These are phyloP conservation scores for Aspergillus sp. DNA, from an alignment of 2,329 filamentous ascomycete genomes.

Conservation along the genomic window DNA sequence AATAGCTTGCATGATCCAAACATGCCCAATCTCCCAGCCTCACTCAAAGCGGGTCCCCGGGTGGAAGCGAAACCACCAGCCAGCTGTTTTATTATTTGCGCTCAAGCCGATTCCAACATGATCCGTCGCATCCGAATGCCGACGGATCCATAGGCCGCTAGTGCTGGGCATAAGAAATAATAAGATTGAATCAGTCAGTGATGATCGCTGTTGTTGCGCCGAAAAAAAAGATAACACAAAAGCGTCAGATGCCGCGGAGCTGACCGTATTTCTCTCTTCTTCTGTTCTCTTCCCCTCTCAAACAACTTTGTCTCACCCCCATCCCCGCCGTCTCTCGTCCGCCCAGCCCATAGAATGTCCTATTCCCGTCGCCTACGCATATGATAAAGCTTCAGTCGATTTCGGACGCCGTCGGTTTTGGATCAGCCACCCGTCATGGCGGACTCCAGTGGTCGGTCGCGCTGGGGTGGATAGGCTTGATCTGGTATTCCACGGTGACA, in stretches of 20 bases:
- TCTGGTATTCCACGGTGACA: slow-evolving; percentile 58
- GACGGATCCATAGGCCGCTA: no score
- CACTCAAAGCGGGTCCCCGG: not conserved
- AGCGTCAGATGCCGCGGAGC: not conserved
- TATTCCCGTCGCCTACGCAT: slow-evolving; percentile 18
- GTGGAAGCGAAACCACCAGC: not conserved
- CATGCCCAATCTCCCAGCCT: not conserved
- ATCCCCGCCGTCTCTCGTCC: not conserved
- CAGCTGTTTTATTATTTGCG: not conserved
- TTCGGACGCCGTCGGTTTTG: slow-evolving; percentile 21
- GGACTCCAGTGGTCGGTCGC: slow-evolving; percentile 37
- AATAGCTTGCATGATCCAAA: no score
- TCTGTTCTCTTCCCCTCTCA: slow-evolving; percentile 3
- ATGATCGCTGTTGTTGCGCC: not conserved
- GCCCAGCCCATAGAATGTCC: slow-evolving; percentile 17
- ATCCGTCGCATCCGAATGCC: slow-evolving; percentile 10
- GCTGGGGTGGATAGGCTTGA: slow-evolving; percentile 48
- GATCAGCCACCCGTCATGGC: slow-evolving; percentile 29
- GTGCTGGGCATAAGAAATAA: not conserved
- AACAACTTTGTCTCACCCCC: not conserved
- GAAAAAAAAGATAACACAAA: not conserved
- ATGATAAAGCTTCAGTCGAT: slow-evolving; percentile 31
- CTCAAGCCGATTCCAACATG: not conserved
- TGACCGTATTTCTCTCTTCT: not conserved
- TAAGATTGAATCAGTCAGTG: not conserved